A percentile compares a stretch with the other conserved stretches of the same genome.
Evolutionary conservation across 148 eudicot genomes (phyloP).

Genomic region (Dysphania ambrosioides): DNA sequence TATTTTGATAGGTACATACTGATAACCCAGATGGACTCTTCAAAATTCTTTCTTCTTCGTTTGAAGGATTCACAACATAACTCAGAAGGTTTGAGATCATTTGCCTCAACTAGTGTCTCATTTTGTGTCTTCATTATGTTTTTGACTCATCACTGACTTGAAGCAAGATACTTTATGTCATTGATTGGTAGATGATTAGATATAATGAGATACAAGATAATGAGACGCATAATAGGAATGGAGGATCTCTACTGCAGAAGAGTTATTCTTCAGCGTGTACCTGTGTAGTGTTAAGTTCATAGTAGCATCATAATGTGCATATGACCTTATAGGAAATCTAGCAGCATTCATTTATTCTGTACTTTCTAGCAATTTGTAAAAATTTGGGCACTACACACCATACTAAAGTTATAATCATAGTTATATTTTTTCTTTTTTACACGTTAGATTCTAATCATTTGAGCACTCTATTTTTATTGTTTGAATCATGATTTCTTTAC

Average conservation of each 20-base stretch:
- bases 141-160: not conserved
- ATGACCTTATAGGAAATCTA: not conserved
- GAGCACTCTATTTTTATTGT: too few species aligned
- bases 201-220: not conserved
- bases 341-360: not conserved
- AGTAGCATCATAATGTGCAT: slow-evolving; percentile 6
- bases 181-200: not conserved
- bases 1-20: slow-evolving; percentile 68
- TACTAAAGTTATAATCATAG: not conserved
- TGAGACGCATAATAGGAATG: too few species aligned
- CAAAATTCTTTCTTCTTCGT: slow-evolving; percentile 73
- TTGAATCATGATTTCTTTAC: too few species aligned
- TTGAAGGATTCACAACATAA: slow-evolving; percentile 43
- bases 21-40: slow-evolving; percentile 95
- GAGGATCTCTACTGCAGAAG: not conserved
- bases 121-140: not conserved
- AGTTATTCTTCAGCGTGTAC: not conserved
- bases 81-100: not conserved
- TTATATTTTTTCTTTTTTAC: too few species aligned
- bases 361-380: not conserved
- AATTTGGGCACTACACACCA: not conserved
- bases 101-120: not conserved
- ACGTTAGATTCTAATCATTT: too few species aligned
- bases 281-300: not conserved
- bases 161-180: not conserved